phyloP scores from a whole-genome alignment of 2,329 filamentous ascomycete genomes.

The Rhytidhysteron rufulum region DNA sequence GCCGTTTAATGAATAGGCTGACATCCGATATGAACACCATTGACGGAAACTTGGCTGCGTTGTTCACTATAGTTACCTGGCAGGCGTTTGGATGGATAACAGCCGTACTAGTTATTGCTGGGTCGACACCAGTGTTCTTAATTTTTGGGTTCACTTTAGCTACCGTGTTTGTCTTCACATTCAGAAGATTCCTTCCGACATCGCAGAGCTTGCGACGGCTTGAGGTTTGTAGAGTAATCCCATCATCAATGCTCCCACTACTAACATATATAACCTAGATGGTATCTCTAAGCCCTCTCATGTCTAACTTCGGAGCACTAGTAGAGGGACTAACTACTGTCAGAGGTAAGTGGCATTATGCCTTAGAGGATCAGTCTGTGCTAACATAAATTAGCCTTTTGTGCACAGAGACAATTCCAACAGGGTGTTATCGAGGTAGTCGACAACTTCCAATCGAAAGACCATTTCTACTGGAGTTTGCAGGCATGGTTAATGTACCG shows the following conservation, averaged over 20 bases:
- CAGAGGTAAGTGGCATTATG: slow-evolving; percentile 35
- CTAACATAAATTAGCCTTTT: slow-evolving; percentile 58
- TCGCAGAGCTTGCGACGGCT: slow-evolving; percentile 79
- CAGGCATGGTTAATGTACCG: slow-evolving; percentile 82
- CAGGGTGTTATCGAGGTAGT: slow-evolving; percentile 74
- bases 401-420: slow-evolving; percentile 74
- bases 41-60: slow-evolving; percentile 76
- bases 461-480: slow-evolving; percentile 89
- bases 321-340: slow-evolving; percentile 84
- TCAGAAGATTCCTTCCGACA: slow-evolving; percentile 72
- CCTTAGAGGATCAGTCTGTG: background rate
- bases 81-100: slow-evolving; percentile 67
- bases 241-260: background rate
- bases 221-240: slow-evolving; percentile 52
- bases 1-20: slow-evolving; percentile 85
- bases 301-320: slow-evolving; percentile 88
- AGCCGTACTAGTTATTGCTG: slow-evolving; percentile 72
- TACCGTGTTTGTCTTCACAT: slow-evolving; percentile 66
- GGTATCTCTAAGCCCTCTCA: slow-evolving; percentile 81
- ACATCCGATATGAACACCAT: slow-evolving; percentile 88
- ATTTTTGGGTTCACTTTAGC: slow-evolving; percentile 67
- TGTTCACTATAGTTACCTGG: slow-evolving; percentile 69
- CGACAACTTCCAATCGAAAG: slow-evolving; percentile 88
- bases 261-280: slow-evolving; percentile 44
- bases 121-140: slow-evolving; percentile 74